Evolutionary conservation across 768 basidiomycete genomes (phyloP).

Genomic region (Rickenella mellea): DNA sequence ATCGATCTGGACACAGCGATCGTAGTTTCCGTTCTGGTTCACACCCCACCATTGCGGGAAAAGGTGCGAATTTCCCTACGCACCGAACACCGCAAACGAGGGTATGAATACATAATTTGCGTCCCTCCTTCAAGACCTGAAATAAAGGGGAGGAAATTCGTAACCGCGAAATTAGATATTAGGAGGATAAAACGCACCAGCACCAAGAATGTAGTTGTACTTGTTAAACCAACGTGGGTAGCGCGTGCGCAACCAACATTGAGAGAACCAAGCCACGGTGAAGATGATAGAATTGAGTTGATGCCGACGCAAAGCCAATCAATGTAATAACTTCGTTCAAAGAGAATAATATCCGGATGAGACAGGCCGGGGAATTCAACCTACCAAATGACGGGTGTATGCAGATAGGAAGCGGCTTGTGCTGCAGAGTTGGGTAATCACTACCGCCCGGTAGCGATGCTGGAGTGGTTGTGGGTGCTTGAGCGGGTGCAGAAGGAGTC

Average conservation of each 20-base stretch:
- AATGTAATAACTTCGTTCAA: constrained; percentile 28
- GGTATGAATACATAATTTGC: constrained; percentile 47
- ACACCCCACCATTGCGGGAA: constrained; percentile 55
- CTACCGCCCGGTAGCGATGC: too few relatives aligned
- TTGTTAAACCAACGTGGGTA: constrained; percentile 37
- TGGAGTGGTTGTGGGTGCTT: too few relatives aligned
- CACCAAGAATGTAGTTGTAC: constrained; percentile 27
- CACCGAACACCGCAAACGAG: constrained; percentile 43
- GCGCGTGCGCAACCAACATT: constrained; percentile 36
- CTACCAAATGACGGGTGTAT: constrained; percentile 37
- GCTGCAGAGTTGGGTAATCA: too few relatives aligned
- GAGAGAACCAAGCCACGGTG: constrained; percentile 33
- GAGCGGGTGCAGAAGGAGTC: too few relatives aligned
- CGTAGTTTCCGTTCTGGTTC: constrained; percentile 37
- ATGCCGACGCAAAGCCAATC: constrained; percentile 42
- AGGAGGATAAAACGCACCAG: constrained; percentile 10
- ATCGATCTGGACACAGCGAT: constrained; percentile 5
- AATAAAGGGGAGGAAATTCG: neutral
- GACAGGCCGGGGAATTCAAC: constrained; percentile 3
- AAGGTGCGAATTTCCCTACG: constrained; percentile 34
- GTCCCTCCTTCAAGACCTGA: constrained; percentile 27
- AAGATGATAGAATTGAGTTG: constrained; percentile 34
- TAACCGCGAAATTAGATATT: neutral
- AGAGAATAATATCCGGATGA: neutral
- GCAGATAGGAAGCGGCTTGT: too few relatives aligned